Percentiles rank a stretch among this genome's conserved stretches.
Evolutionary conservation across 208 protist genomes (phyloP).

Genomic region (Entamoeba moshkovskii): DNA sequence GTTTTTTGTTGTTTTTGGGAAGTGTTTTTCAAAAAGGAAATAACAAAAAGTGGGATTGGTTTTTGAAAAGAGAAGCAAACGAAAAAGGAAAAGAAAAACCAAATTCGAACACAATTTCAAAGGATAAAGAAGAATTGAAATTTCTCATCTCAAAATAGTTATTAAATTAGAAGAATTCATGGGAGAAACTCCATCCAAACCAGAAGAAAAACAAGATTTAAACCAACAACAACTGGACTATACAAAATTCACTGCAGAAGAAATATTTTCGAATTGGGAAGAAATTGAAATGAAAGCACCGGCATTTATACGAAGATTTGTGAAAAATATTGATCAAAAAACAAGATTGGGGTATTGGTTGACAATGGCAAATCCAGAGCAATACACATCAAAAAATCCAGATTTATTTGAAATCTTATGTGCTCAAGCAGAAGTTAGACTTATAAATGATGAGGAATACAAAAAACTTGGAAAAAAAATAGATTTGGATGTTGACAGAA

Average conservation of each 20-base stretch:
- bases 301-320: not conserved
- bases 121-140: no score
- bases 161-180: no score
- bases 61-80: no score
- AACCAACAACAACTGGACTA: not conserved
- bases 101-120: no score
- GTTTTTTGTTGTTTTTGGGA: no score
- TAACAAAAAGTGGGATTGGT: no score
- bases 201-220: no score
- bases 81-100: no score
- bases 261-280: not conserved
- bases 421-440: not conserved
- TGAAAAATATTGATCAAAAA: not conserved
- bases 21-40: no score
- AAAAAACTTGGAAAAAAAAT: not conserved
- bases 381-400: not conserved
- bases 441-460: not conserved
- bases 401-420: not conserved
- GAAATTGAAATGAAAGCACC: not conserved
- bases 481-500: not conserved
- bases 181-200: no score
- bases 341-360: not conserved
- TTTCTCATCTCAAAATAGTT: no score
- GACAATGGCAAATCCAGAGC: not conserved
- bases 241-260: not conserved